Evolutionary conservation across 805 yeast species (phyloP), one percentile per base, ranked within the genome.

Genomic region (Wickerhamomyces mucosus): DNA sequence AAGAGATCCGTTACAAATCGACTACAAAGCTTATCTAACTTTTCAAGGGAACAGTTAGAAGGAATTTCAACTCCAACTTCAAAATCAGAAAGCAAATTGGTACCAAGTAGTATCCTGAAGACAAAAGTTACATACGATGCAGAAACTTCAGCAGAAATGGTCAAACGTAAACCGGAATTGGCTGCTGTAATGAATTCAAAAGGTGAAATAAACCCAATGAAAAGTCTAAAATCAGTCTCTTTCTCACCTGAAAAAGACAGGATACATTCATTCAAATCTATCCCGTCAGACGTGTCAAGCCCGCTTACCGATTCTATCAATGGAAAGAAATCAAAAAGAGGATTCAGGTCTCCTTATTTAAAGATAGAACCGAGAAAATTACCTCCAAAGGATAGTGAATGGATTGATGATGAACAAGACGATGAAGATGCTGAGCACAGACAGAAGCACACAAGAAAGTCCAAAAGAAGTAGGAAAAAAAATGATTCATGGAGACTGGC

Each of bases 181-280:
- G 34, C 44, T 1, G 21, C 39, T 2, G 53, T 50, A 0, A 23
- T 49, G 12, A 36, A 50, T 23, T 28, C 38, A 14, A 32, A 44
- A 17, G 56, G 55, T 1, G 50, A 48, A 21, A 19, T 54, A 8
- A 59, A 58, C 32, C 58, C 61, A 3, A 38, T 54, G 5, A 56
- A 52, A 34, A 55, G 49, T 3, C 55, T 60, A 5, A 48, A 40
- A 29, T 34, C 48, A 18, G 59, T 59, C 2, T 35, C 57, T 5
- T 50, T 60, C 31, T 56, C 63, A 3, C 66, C 66, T 8, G 50
- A 56, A 18, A 56, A 56, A 27, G 44, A 43, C 16, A 33, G 35
- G 15, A 34, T 42, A 14, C 28, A 33, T 15, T 14, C 32, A 2
- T 34, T 30, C 30, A 33, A 27, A 7, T 6, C 18, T 6, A 21